Evolutionary conservation across 306 rosid species (phyloP), one percentile per base, ranked within the genome.

Genomic region (Notholithocarpus densiflorus): DNA sequence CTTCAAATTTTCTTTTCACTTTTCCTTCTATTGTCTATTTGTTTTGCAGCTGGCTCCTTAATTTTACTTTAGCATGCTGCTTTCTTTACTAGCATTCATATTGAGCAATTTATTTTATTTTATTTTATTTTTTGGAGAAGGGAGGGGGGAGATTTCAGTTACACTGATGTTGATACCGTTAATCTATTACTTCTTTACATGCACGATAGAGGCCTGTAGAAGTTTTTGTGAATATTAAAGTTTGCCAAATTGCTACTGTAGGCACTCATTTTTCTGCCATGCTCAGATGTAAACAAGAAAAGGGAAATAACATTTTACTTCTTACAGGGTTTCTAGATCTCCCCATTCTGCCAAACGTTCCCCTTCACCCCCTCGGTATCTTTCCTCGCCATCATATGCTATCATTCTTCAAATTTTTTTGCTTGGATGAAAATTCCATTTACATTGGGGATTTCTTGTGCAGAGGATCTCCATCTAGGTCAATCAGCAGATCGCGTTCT

Each of bases 401-500:
- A 55, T 59, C 32, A 57, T 68, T 65, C 56, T 4, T 26, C 64
- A 18, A 19, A 53, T 73, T 56, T 18, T 66, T 45, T 9, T 64
- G 72, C 72, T 66, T 66, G 52, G 14, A 4, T 17, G 26, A 18
- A 34, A 66, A 34, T 66, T 48, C 15, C 21, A n/a, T 32, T 66
- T 19, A 66, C 72, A 34, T 66, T 9, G 20, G 34, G 24, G 79
- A 31, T 74, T 59, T 77, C 77, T 71, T 43, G 40, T 55, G 87
- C 88, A 89, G 92, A 72, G 81, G 83, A 51, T 88, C 86, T 26
- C 87, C 88, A 75, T 56, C 87, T 52, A 85, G 89, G 85, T 91
- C 97, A 61, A 83, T 77, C 82, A 89, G 91, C 81, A 78, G 79
- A 86, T 88, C 90, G 10, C 79, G 75, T 81, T 91, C 90, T 66